A percentile compares a stretch with the other conserved stretches of the same genome.
Conservation (phyloP, 2,329 filamentous ascomycete genomes). For the Drechslerella coelobrocha region DNA sequence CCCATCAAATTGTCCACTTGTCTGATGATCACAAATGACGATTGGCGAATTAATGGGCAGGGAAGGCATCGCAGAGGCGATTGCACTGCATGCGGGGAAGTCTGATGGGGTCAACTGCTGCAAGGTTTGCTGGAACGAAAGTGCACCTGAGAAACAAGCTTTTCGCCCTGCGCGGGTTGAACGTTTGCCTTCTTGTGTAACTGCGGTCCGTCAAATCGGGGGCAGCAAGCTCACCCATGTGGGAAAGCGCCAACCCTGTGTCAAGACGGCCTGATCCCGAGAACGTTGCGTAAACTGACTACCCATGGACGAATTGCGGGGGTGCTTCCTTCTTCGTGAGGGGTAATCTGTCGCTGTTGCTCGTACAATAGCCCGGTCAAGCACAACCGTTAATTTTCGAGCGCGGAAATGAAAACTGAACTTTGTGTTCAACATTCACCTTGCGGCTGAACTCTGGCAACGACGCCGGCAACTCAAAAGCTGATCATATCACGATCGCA, state of each 20-base stretch:
- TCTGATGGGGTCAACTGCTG: neutral
- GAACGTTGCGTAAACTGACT: neutral
- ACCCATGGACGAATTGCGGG: neutral
- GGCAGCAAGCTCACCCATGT: too few relatives aligned
- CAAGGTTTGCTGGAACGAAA: slow-evolving; percentile 3
- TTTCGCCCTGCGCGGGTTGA: neutral
- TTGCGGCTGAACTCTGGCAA: neutral
- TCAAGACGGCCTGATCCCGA: neutral
- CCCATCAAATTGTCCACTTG: too few relatives aligned
- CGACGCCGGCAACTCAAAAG: neutral
- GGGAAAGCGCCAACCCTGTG: too few relatives aligned
- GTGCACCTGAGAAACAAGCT: slow-evolving; percentile 9
- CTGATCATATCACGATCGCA: neutral
- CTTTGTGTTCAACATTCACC: neutral
- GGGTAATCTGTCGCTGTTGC: neutral
- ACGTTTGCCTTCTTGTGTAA: slow-evolving; percentile 5
- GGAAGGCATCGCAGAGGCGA: neutral
- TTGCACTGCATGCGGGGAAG: slow-evolving; percentile 11
- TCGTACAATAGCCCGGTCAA: neutral
- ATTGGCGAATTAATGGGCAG: too few relatives aligned
- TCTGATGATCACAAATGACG: too few relatives aligned
- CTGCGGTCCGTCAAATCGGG: neutral
- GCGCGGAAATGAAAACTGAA: neutral
- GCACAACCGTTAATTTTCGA: neutral
- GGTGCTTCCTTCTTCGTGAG: neutral